Base-by-base conservation (phyloP, 345 rosid species). In the Microcos paniculata region DNA sequence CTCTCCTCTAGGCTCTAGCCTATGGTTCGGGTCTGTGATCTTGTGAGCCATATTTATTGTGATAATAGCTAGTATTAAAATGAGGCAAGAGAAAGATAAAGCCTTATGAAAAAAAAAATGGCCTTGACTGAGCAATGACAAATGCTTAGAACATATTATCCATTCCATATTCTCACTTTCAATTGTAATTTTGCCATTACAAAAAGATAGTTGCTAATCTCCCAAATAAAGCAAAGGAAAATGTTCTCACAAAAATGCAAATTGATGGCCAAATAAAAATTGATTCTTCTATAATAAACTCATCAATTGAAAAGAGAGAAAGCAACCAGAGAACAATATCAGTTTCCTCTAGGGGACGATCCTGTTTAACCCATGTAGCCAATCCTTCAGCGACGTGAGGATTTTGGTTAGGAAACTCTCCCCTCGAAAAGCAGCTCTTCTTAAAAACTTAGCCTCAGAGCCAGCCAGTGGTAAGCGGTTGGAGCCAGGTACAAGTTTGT, bases 351-450 rank as follows among this genome's bases (percentile, higher is more conserved):
- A 91, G 80, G 43, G 87, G 55, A n/a, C 96, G 89, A 77, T 91
- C 85, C 76, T 86, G 83, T 85, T 89, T 85, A 8, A 90, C 94
- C 92, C 96, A 89, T 57, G 96, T 87, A 26, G 92, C 86, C 75
- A 91, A 74, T 62, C 93, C 94, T 79, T 91, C 96, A 3, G 87
- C 90, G 76, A 79, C 87, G 14, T 92, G 88, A 30, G 94, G 96
- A 66, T 91, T 91, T 80, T 89, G 96, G 70, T 90, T 88, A 16
- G 96, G 96, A 79, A 90, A 90, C 72, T 90, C 92, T 73, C 96
- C 92, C 49, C 92, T 88, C 82, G 89, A 70, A 91, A 89, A 31
- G 96, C 87, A 52, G 93, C 93, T 77, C 92, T 85, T 77, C 92
- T 88, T 74, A 91, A 68, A 78, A 89, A 81, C 72, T 85, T 85